These are phyloP conservation scores for Penicillium expansum DNA, from an alignment of 2,329 filamentous ascomycete genomes.

Conservation along the genomic window DNA sequence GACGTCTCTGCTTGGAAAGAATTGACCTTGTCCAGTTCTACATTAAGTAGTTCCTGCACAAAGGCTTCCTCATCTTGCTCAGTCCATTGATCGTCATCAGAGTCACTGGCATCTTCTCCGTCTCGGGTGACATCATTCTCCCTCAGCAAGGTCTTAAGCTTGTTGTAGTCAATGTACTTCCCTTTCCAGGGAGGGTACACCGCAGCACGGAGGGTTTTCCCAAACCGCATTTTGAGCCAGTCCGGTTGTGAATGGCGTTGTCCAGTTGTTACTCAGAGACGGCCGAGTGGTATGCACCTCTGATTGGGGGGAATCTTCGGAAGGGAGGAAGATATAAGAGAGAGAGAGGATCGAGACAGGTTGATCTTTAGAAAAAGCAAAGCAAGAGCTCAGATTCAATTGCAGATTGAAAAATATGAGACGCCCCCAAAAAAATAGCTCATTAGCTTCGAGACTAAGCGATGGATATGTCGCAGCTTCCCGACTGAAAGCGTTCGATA, in stretches of 20 bases:
- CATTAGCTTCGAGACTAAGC: not conserved
- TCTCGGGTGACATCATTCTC: conserved; percentile 60
- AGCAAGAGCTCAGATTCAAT: not conserved
- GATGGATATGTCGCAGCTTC: not conserved
- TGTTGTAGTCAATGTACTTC: conserved; percentile 92
- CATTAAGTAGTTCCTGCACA: conserved; percentile 91
- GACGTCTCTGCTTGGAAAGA: conserved; percentile 81
- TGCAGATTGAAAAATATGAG: not conserved
- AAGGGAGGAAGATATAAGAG: not conserved
- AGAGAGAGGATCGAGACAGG: not conserved
- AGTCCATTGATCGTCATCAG: conserved; percentile 70
- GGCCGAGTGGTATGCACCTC: not conserved
- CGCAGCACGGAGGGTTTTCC: conserved; percentile 76
- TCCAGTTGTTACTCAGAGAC: conserved; percentile 13
- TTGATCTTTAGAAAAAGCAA: not conserved
- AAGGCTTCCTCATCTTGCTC: conserved; percentile 91
- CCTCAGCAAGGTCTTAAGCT: conserved; percentile 83
- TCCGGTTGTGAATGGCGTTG: conserved; percentile 11
- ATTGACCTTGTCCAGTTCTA: conserved; percentile 92
- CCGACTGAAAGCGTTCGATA: conserved; percentile 3
- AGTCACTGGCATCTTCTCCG: conserved; percentile 45
- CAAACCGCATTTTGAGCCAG: conserved; percentile 76
- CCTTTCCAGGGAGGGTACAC: conserved; percentile 86
- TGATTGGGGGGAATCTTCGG: not conserved
- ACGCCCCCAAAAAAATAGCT: not conserved